Evolutionary conservation across 371 early-diverging fungal species (phyloP).

Genomic region (Lichtheimia ramosa): DNA sequence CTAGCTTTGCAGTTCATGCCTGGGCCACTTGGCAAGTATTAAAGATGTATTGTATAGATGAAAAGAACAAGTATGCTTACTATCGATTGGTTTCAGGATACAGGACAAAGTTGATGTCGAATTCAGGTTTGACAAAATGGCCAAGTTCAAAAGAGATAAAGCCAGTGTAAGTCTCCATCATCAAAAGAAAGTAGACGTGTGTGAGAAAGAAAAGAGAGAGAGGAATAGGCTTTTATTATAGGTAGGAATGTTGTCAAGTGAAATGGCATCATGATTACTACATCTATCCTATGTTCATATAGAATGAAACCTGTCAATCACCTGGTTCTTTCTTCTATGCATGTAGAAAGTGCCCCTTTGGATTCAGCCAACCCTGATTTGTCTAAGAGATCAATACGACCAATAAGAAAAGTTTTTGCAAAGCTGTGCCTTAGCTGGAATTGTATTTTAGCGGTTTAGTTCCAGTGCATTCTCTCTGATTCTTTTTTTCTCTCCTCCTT

Average conservation of each 20-base stretch:
- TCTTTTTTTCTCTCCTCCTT: constrained; percentile 7
- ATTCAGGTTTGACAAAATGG: background rate
- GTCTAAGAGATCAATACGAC: background rate
- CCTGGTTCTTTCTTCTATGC: too few relatives aligned
- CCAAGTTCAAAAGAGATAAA: background rate
- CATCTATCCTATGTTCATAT: too few relatives aligned
- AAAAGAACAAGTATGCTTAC: too few relatives aligned
- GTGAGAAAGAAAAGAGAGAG: too few relatives aligned
- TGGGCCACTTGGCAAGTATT: background rate
- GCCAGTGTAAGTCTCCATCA: background rate
- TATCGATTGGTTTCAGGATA: background rate
- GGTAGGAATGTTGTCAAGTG: too few relatives aligned
- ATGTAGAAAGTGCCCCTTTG: background rate
- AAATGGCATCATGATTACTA: too few relatives aligned
- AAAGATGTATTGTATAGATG: too few relatives aligned
- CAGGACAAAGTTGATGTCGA: background rate
- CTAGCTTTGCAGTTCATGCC: constrained; percentile 12
- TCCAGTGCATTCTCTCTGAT: background rate
- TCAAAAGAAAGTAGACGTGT: background rate
- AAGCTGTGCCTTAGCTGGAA: background rate
- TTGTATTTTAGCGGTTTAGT: background rate
- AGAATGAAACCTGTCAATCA: too few relatives aligned
- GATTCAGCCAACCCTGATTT: background rate
- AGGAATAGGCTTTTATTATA: too few relatives aligned
- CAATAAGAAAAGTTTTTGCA: background rate